phyloP scores from a whole-genome alignment of 2,329 filamentous ascomycete genomes.

The Sporothrix inflata region DNA sequence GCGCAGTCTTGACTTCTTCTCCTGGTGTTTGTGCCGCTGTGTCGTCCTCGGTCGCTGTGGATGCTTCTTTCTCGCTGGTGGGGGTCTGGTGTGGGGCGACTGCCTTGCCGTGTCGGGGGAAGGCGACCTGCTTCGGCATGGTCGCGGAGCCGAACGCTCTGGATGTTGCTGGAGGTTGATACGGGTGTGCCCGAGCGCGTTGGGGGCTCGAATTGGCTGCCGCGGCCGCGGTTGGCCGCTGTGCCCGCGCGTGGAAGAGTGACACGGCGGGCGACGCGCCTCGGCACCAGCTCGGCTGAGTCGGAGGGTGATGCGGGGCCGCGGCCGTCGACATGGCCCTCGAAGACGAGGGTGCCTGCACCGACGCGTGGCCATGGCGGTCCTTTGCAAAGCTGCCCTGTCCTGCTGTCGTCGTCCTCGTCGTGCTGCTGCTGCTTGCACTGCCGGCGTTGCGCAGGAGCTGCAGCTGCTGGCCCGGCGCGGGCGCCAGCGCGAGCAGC shows the following conservation, averaged over 20 bases:
- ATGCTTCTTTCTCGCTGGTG: neutral
- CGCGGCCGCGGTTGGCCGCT: neutral
- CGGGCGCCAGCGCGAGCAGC: slow-evolving; percentile 29
- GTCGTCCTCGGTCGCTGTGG: neutral
- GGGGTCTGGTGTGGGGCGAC: slow-evolving; percentile 54
- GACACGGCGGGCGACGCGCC: neutral
- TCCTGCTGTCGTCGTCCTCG: neutral
- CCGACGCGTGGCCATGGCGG: neutral
- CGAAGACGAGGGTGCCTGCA: neutral
- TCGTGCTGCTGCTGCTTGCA: slow-evolving; percentile 13
- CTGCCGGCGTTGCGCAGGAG: slow-evolving; percentile 30
- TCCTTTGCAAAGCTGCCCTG: neutral
- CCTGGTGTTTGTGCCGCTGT: neutral
- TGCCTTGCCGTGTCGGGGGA: slow-evolving; percentile 63
- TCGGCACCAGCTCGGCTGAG: slow-evolving; percentile 20
- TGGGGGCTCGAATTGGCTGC: neutral
- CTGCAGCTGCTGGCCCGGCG: slow-evolving; percentile 27
- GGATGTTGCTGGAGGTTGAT: slow-evolving; percentile 37
- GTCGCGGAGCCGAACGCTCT: slow-evolving; percentile 45
- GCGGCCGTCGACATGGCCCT: slow-evolving; percentile 14
- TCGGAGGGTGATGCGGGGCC: neutral
- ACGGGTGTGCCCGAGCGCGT: neutral
- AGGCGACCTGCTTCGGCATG: slow-evolving; percentile 47
- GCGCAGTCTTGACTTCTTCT: neutral
- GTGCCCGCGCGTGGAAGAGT: neutral